Conservation (phyloP, 1,139 yeast genomes). For the Pneumocystis canis region DNA sequence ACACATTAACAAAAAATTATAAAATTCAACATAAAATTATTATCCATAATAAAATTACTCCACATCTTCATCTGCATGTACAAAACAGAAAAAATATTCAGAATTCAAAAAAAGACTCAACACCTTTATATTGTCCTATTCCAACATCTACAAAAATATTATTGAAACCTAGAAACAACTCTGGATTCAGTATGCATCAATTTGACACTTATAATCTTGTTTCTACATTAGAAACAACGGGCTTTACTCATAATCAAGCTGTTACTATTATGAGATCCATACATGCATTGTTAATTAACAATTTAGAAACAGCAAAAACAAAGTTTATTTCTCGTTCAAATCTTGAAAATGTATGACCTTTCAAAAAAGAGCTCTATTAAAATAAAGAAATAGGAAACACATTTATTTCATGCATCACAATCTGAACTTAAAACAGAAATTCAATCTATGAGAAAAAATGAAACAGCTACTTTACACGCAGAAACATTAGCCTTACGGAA, state of each 20-base stretch:
- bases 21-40: neutral
- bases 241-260: constrained; percentile 29
- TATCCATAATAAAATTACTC: neutral
- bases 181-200: constrained; percentile 17
- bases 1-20: neutral
- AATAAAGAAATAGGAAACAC: constrained; percentile 21
- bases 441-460: constrained; percentile 55
- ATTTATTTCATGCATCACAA: constrained; percentile 83
- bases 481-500: constrained; percentile 58
- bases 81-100: neutral
- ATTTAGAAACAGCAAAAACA: constrained; percentile 27
- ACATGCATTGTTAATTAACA: constrained; percentile 24
- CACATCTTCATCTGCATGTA: neutral
- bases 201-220: constrained; percentile 31
- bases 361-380: neutral
- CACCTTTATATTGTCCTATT: neutral
- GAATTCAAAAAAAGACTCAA: neutral
- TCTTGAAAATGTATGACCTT: constrained; percentile 14
- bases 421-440: constrained; percentile 75
- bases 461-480: constrained; percentile 53
- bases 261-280: constrained; percentile 27
- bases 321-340: constrained; percentile 15
- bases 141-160: neutral
- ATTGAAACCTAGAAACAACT: neutral
- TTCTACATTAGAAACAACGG: constrained; percentile 25